phyloP scores from a whole-genome alignment of 345 rosid species.

The Crucihimalaya himalaica region DNA sequence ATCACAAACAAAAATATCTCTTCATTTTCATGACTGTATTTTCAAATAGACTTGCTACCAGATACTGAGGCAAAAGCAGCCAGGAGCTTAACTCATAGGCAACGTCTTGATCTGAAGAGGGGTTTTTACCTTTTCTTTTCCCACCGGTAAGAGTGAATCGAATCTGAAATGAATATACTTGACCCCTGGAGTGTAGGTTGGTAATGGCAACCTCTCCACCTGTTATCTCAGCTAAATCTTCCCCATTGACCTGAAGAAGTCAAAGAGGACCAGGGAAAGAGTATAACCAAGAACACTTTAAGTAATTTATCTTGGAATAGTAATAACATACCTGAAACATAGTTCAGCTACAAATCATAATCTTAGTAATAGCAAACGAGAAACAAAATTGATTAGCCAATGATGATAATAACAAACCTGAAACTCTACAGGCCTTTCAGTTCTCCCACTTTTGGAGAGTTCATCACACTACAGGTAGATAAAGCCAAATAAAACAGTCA shows the following conservation, averaged over 20 bases:
- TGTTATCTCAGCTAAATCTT: constrained; percentile 59
- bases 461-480: constrained; percentile 60
- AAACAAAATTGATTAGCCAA: not conserved
- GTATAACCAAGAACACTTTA: not conserved
- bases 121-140: constrained; percentile 28
- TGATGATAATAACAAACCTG: constrained; percentile 43
- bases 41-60: constrained; percentile 1
- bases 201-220: constrained; percentile 69
- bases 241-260: constrained; percentile 55
- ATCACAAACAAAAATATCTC: not conserved
- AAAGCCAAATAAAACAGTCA: constrained; percentile 2
- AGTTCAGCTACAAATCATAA: not conserved
- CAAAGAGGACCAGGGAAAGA: constrained; percentile 10
- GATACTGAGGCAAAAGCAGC: constrained; percentile 9
- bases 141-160: constrained; percentile 37
- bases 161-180: constrained; percentile 55
- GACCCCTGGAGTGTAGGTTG: constrained; percentile 64
- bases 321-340: constrained; percentile 40
- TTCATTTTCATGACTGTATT: not conserved
- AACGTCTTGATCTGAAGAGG: constrained; percentile 7
- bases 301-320: not conserved
- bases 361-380: not conserved
- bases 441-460: constrained; percentile 50
- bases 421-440: constrained; percentile 57
- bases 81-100: not conserved